Conservation (phyloP, 2,329 filamentous ascomycete genomes). For the Fusarium domesticum region DNA sequence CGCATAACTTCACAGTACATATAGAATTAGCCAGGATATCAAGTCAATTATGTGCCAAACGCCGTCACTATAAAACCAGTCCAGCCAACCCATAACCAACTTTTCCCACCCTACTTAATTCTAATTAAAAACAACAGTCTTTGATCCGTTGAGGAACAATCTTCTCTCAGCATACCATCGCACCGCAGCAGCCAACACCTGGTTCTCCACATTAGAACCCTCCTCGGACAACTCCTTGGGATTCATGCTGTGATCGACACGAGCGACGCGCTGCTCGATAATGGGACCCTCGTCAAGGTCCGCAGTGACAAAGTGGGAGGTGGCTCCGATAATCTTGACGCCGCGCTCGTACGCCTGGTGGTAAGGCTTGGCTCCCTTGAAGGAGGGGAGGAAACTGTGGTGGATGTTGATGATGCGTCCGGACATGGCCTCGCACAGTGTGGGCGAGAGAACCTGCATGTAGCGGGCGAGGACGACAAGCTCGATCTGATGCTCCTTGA, state of each 20-base stretch:
- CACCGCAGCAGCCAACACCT: constrained; percentile 76
- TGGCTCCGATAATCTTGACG: constrained; percentile 85
- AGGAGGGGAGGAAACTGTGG: constrained; percentile 80
- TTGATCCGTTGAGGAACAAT: constrained; percentile 73
- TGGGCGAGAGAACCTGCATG: constrained; percentile 81
- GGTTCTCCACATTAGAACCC: constrained; percentile 80
- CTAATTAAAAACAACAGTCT: constrained; percentile 71
- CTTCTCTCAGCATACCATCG: constrained; percentile 79
- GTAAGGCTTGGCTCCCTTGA: constrained; percentile 87
- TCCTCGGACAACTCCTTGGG: constrained; percentile 75
- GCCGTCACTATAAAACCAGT: neutral
- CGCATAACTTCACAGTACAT: neutral
- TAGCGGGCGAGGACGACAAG: constrained; percentile 79
- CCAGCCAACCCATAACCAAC: constrained; percentile 1
- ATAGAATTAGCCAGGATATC: neutral
- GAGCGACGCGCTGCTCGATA: constrained; percentile 77
- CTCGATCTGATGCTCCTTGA: constrained; percentile 67
- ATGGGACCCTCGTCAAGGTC: constrained; percentile 85
- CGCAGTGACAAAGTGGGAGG: constrained; percentile 81
- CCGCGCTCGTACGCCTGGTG: constrained; percentile 84
- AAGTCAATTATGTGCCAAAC: neutral
- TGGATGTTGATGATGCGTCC: constrained; percentile 92
- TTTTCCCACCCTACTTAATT: neutral
- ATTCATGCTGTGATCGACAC: constrained; percentile 74
- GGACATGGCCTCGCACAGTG: constrained; percentile 72